Conservation (phyloP, 441 rosid species). For the Raphanus hybrid region DNA sequence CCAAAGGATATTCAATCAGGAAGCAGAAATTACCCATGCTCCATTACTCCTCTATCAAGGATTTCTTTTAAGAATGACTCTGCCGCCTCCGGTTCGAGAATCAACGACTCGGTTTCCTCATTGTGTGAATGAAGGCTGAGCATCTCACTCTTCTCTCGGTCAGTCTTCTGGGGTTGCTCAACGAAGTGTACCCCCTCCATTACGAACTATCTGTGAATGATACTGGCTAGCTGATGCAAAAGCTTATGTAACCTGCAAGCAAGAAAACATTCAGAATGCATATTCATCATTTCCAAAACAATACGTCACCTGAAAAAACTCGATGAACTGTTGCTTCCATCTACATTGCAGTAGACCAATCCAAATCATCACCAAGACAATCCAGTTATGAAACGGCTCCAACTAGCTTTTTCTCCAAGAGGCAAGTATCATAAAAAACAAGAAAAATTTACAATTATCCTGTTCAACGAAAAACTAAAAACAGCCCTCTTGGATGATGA, state of each 20-base stretch:
- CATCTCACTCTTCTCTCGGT: conserved; percentile 21
- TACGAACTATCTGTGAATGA: conserved; percentile 37
- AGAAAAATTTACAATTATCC: conserved; percentile 53
- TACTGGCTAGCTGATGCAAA: conserved; percentile 43
- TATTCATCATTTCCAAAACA: conserved; percentile 40
- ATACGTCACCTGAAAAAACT: conserved; percentile 62
- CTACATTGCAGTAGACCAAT: conserved; percentile 65
- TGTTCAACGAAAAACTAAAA: conserved; percentile 42
- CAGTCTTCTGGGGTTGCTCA: conserved; percentile 39
- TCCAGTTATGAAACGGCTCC: conserved; percentile 70
- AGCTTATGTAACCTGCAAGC: conserved; percentile 65
- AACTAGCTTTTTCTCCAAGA: conserved; percentile 67
- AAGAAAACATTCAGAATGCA: conserved; percentile 50
- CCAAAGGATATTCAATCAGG: background rate
- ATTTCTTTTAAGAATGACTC: too few relatives aligned
- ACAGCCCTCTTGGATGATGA: conserved; percentile 56
- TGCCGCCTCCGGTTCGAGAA: background rate
- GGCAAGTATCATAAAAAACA: conserved; percentile 61
- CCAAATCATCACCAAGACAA: conserved; percentile 71
- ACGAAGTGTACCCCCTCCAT: conserved; percentile 50
- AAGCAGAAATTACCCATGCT: conserved; percentile 32
- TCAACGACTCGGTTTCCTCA: conserved; percentile 10
- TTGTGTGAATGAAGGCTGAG: conserved; percentile 5
- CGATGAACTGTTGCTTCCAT: conserved; percentile 71
- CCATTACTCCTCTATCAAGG: too few relatives aligned